These are phyloP conservation scores for Jacaranda mimosifolia DNA, from an alignment of 257 asterid species.

Conservation along the genomic window DNA sequence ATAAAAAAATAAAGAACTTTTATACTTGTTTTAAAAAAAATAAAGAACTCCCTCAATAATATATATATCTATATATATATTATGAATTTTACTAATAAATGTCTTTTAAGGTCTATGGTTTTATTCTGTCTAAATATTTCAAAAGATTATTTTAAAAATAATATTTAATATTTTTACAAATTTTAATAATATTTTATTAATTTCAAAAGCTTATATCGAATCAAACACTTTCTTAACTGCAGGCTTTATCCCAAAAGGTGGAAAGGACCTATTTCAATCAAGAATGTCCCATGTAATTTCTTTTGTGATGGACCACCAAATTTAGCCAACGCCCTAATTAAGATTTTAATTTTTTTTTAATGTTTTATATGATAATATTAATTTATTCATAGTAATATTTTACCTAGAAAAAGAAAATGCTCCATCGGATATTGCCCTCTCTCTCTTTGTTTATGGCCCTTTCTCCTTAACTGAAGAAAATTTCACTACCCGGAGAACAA, in stretches of 20 bases:
- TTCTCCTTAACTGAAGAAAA: conserved; percentile 41
- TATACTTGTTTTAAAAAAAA: too few relatives aligned
- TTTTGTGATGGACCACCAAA: conserved; percentile 43
- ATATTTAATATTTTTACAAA: background rate
- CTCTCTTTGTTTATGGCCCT: background rate
- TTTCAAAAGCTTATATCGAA: background rate
- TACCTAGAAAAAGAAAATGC: conserved; percentile 24
- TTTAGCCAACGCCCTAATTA: conserved; percentile 21
- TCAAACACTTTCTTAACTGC: background rate
- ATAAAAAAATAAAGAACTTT: too few relatives aligned
- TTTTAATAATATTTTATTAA: background rate
- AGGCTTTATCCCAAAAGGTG: conserved; percentile 35
- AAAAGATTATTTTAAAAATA: background rate
- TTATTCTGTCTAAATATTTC: background rate
- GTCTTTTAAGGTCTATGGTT: too few relatives aligned
- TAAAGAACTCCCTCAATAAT: too few relatives aligned
- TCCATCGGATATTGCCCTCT: background rate
- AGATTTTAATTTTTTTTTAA: background rate
- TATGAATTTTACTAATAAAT: too few relatives aligned
- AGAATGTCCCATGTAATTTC: conserved; percentile 29
- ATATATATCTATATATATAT: too few relatives aligned
- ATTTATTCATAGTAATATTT: background rate
- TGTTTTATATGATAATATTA: background rate
- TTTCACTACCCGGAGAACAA: conserved; percentile 25
- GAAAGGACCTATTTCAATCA: conserved; percentile 36